Conservation (phyloP, 2,329 filamentous ascomycete species). For the Stemphylium beticola region DNA sequence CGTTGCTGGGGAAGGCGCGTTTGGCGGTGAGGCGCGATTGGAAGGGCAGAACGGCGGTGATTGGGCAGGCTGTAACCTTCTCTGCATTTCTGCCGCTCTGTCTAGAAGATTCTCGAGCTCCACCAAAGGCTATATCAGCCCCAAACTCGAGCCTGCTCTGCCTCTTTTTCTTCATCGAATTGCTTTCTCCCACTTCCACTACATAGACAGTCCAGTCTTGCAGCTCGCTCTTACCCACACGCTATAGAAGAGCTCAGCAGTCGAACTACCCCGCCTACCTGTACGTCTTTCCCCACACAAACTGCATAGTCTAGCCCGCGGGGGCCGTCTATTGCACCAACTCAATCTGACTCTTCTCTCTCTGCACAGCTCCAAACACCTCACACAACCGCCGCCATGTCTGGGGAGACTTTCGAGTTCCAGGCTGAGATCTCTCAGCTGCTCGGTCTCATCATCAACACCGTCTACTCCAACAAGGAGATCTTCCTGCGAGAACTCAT, state of each 20-base stretch:
- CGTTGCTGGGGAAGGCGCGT: slow-evolving; percentile 26
- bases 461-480: slow-evolving; percentile 99
- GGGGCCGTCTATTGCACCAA: not conserved
- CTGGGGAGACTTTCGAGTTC: slow-evolving; percentile 97
- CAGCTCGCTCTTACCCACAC: slow-evolving; percentile 28
- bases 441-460: slow-evolving; percentile 99
- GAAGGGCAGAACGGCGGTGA: slow-evolving; percentile 20
- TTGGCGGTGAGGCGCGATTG: slow-evolving; percentile 34
- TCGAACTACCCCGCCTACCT: slow-evolving; percentile 28
- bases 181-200: slow-evolving; percentile 24
- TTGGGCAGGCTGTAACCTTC: slow-evolving; percentile 36
- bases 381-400: slow-evolving; percentile 65
- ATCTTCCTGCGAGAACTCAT: slow-evolving; percentile 99
- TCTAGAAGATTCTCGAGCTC: slow-evolving; percentile 49
- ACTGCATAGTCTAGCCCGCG: slow-evolving; percentile 14
- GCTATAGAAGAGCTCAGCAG: slow-evolving; percentile 28
- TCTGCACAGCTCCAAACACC: slow-evolving; percentile 20
- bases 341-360: slow-evolving; percentile 14
- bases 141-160: slow-evolving; percentile 31
- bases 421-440: slow-evolving; percentile 99
- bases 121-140: slow-evolving; percentile 42
- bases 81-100: slow-evolving; percentile 42
- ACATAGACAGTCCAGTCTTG: slow-evolving; percentile 30
- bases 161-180: slow-evolving; percentile 32
- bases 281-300: slow-evolving; percentile 20